These are phyloP conservation scores for Microbotryomycetes sp. DNA, from an alignment of 1,284 basidiomycete genomes.

Conservation along the genomic window DNA sequence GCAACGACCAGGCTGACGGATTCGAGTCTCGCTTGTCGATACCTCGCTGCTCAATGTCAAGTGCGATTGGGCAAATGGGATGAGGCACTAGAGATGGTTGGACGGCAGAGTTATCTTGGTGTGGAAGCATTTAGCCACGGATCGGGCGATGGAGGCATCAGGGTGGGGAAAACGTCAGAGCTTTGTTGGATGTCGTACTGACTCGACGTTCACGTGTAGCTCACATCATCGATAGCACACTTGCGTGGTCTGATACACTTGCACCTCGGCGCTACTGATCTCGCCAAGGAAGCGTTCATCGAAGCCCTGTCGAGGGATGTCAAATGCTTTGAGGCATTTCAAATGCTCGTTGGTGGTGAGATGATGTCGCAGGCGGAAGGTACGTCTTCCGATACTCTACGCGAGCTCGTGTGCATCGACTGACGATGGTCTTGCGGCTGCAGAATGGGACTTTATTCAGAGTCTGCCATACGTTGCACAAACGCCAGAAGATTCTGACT, in stretches of 20 bases:
- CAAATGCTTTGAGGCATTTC: slow-evolving; percentile 95
- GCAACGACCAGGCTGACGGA: slow-evolving; percentile 57
- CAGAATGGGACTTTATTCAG: slow-evolving; percentile 95
- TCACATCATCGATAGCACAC: slow-evolving; percentile 92
- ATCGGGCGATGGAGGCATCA: slow-evolving; percentile 42
- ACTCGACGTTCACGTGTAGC: slow-evolving; percentile 51
- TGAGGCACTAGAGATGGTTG: slow-evolving; percentile 87
- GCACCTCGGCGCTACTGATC: slow-evolving; percentile 78
- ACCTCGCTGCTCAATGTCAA: slow-evolving; percentile 89
- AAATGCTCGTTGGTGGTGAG: slow-evolving; percentile 79
- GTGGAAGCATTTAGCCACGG: slow-evolving; percentile 8
- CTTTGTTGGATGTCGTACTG: background rate
- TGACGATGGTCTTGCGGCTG: slow-evolving; percentile 2
- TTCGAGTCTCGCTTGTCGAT: slow-evolving; percentile 84
- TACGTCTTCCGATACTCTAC: slow-evolving; percentile 41
- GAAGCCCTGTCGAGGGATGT: slow-evolving; percentile 90
- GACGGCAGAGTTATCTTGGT: slow-evolving; percentile 50
- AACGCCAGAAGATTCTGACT: slow-evolving; percentile 74
- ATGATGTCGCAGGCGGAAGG: slow-evolving; percentile 93
- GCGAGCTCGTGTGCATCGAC: slow-evolving; percentile 6
- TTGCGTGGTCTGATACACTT: slow-evolving; percentile 88
- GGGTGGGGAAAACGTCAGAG: slow-evolving; percentile 33
- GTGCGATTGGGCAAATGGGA: slow-evolving; percentile 88
- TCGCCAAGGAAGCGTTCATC: slow-evolving; percentile 89
- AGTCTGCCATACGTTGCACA: slow-evolving; percentile 75